Conservation (phyloP, 2,329 filamentous ascomycete genomes). For the Cordyceps tenuipes region DNA sequence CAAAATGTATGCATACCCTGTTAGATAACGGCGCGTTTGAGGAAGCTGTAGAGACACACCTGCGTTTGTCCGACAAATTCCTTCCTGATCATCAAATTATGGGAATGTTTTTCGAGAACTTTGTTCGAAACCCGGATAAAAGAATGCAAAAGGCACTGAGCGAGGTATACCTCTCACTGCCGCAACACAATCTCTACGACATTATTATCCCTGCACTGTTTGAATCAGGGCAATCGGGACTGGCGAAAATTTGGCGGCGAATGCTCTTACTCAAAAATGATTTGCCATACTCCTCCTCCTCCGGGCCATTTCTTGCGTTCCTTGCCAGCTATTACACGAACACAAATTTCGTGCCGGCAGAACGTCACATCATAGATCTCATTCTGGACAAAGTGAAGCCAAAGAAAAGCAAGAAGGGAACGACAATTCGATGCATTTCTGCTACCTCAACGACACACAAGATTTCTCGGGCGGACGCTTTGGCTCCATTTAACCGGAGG, state of each 20-base stretch:
- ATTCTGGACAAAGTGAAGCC: not conserved
- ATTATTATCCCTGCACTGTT: slow-evolving; percentile 43
- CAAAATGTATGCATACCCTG: slow-evolving; percentile 35
- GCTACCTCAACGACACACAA: not conserved
- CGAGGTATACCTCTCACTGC: slow-evolving; percentile 36
- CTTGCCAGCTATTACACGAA: slow-evolving; percentile 37
- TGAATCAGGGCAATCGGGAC: slow-evolving; percentile 32
- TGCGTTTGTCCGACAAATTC: slow-evolving; percentile 35
- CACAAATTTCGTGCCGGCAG: slow-evolving; percentile 28
- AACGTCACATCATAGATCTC: slow-evolving; percentile 19
- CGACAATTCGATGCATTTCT: not conserved
- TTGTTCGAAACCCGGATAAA: slow-evolving; percentile 29
- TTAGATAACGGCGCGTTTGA: slow-evolving; percentile 24
- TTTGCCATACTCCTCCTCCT: slow-evolving; percentile 30
- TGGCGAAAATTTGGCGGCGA: slow-evolving; percentile 41
- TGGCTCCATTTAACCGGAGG: not conserved
- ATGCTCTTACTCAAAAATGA: slow-evolving; percentile 34
- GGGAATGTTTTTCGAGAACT: slow-evolving; percentile 33
- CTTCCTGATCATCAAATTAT: slow-evolving; percentile 34
- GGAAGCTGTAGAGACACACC: slow-evolving; percentile 38
- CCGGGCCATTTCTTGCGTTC: slow-evolving; percentile 40
- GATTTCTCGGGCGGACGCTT: not conserved
- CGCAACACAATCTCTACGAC: slow-evolving; percentile 40
- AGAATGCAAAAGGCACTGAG: slow-evolving; percentile 32
- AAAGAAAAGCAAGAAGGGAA: not conserved